Evolutionary conservation across 441 rosid species (phyloP).

Genomic region (Cnidoscolus chayamansa): DNA sequence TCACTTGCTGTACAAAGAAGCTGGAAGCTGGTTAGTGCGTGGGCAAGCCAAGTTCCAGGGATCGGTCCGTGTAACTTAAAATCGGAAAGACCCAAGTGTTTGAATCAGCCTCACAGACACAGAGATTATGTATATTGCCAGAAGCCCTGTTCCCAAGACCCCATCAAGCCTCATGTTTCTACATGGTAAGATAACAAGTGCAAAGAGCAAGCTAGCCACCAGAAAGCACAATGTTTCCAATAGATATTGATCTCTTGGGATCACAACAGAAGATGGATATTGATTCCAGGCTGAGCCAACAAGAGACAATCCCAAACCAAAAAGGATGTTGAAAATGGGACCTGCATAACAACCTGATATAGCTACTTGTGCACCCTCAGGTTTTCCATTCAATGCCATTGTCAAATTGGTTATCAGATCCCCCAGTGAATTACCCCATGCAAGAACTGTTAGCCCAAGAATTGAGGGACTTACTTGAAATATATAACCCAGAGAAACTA

Average conservation of each 20-base stretch:
- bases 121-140: slow-evolving; percentile 51
- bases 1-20: slow-evolving; percentile 10
- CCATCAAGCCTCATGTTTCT: slow-evolving; percentile 65
- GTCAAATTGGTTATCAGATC: slow-evolving; percentile 70
- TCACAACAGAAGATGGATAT: slow-evolving; percentile 47
- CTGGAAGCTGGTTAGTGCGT: background rate
- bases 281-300: slow-evolving; percentile 48
- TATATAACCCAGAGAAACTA: slow-evolving; percentile 61
- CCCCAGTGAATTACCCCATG: slow-evolving; percentile 92
- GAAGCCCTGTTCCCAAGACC: slow-evolving; percentile 61
- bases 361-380: slow-evolving; percentile 70
- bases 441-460: slow-evolving; percentile 72
- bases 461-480: slow-evolving; percentile 61
- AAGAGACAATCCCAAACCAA: slow-evolving; percentile 73
- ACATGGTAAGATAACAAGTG: slow-evolving; percentile 57
- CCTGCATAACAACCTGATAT: slow-evolving; percentile 86
- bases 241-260: slow-evolving; percentile 50
- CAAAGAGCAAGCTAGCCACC: slow-evolving; percentile 67
- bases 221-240: slow-evolving; percentile 69
- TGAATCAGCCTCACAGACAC: slow-evolving; percentile 57
- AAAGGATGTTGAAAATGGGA: slow-evolving; percentile 69
- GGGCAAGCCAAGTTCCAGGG: background rate
- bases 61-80: background rate
- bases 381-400: slow-evolving; percentile 59
- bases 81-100: slow-evolving; percentile 36